phyloP scores from a whole-genome alignment of 176 grass and related monocot species.

The Calamus simplicifolius region DNA sequence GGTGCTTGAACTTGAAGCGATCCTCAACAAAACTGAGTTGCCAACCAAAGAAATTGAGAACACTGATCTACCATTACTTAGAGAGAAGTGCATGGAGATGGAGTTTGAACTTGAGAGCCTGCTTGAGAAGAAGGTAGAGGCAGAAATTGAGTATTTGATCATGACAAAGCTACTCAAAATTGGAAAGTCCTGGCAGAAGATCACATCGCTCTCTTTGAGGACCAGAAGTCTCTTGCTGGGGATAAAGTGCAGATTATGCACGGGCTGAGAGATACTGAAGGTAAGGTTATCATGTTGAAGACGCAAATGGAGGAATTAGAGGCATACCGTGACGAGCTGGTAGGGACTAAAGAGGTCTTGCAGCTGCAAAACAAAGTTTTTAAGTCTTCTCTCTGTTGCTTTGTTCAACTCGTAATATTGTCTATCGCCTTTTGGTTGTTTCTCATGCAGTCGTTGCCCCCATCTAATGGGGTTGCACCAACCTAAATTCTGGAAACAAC shows the following conservation, averaged over 20 bases:
- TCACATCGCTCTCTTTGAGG: constrained; percentile 26
- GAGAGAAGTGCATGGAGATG: constrained; percentile 18
- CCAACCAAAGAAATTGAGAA: not conserved
- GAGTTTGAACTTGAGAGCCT: constrained; percentile 43
- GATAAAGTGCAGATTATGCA: constrained; percentile 10
- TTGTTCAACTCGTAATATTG: constrained; percentile 45
- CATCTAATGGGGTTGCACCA: constrained; percentile 30
- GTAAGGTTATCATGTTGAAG: constrained; percentile 34
- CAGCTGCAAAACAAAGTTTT: constrained; percentile 38
- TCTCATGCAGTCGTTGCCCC: constrained; percentile 10
- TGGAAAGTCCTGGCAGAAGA: constrained; percentile 49
- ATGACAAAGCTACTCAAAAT: constrained; percentile 33
- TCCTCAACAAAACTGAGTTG: constrained; percentile 8
- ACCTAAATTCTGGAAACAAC: constrained; percentile 29
- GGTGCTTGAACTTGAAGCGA: constrained; percentile 35
- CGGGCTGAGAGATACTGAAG: constrained; percentile 29
- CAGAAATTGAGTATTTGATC: constrained; percentile 43
- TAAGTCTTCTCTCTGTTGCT: constrained; percentile 42
- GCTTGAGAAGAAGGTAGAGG: constrained; percentile 45
- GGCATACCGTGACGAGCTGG: constrained; percentile 34
- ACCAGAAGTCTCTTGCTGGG: constrained; percentile 24
- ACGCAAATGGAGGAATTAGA: constrained; percentile 35
- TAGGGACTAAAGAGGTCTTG: constrained; percentile 28
- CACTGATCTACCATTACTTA: not conserved
- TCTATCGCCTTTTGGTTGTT: constrained; percentile 41